Evolutionary conservation across 2,329 filamentous ascomycete species (phyloP).

Genomic region (Byssothecium circinans): DNA sequence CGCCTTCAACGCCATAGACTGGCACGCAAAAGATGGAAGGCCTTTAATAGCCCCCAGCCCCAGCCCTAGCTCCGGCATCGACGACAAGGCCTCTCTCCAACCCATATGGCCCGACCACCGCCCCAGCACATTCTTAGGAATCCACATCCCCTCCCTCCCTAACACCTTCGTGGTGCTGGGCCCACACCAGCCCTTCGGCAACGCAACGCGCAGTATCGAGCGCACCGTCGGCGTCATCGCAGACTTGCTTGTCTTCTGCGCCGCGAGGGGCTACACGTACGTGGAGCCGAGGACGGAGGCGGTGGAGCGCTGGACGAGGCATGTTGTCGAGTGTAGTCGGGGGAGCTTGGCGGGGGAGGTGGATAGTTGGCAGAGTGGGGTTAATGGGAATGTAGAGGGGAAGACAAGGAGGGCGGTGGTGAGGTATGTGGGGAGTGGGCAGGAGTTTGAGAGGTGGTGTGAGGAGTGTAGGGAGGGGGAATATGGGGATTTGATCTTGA

Average conservation of each 20-base stretch:
- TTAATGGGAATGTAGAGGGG: constrained; percentile 53
- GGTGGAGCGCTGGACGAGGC: constrained; percentile 52
- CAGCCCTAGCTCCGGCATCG: too few relatives aligned
- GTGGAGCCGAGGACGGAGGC: constrained; percentile 47
- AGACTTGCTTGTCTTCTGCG: constrained; percentile 39
- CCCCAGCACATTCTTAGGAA: constrained; percentile 26
- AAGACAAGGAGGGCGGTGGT: constrained; percentile 52
- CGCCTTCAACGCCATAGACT: constrained; percentile 21
- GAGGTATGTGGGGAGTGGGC: constrained; percentile 51
- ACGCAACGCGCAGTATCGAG: constrained; percentile 48
- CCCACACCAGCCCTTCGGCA: constrained; percentile 50
- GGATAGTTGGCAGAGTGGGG: constrained; percentile 59
- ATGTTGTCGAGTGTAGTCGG: constrained; percentile 52
- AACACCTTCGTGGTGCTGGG: constrained; percentile 47
- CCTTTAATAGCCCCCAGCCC: constrained; percentile 22
- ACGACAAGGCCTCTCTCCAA: constrained; percentile 2
- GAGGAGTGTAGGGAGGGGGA: constrained; percentile 24
- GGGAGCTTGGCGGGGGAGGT: constrained; percentile 53
- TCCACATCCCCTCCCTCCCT: constrained; percentile 27
- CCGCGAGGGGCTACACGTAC: constrained; percentile 38
- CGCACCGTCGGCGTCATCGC: constrained; percentile 47
- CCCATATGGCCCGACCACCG: constrained; percentile 25
- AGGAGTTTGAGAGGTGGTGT: constrained; percentile 46
- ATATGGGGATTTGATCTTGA: constrained; percentile 24
- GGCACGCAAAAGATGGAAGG: constrained; percentile 23